Evolutionary conservation across 2,329 filamentous ascomycete genomes (phyloP).

Genomic region (Aphanocladium album): DNA sequence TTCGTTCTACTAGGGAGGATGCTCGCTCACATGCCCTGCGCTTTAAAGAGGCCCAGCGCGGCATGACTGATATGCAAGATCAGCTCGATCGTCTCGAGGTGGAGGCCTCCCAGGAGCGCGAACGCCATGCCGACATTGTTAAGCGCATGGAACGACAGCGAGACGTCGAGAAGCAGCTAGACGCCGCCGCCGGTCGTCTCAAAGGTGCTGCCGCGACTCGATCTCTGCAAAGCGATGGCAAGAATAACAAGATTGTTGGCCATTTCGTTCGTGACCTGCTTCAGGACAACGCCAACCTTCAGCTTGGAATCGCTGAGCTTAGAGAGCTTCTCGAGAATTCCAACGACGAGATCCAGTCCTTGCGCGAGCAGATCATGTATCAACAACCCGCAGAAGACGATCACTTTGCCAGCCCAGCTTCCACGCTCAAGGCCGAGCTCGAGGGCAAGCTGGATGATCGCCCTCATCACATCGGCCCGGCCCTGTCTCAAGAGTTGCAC

Average conservation of each 20-base stretch:
- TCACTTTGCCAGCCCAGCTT: constrained; percentile 34
- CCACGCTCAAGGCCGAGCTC: constrained; percentile 68
- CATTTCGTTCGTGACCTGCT: constrained; percentile 95
- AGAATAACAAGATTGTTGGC: constrained; percentile 67
- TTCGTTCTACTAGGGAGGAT: constrained; percentile 66
- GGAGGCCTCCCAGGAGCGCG: constrained; percentile 73
- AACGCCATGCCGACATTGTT: constrained; percentile 76
- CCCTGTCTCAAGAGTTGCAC: constrained; percentile 68
- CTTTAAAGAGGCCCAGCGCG: constrained; percentile 81
- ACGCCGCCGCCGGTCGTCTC: constrained; percentile 70
- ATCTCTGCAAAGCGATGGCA: constrained; percentile 54
- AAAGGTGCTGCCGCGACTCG: constrained; percentile 74
- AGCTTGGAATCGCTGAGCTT: constrained; percentile 85
- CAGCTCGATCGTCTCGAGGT: constrained; percentile 85
- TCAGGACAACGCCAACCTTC: constrained; percentile 90
- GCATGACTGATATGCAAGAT: constrained; percentile 72
- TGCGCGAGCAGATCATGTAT: constrained; percentile 74
- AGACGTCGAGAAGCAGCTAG: constrained; percentile 75
- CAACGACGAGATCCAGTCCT: constrained; percentile 85
- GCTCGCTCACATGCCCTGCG: constrained; percentile 73
- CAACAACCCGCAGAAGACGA: constrained; percentile 63
- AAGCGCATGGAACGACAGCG: constrained; percentile 79
- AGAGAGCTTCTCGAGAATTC: constrained; percentile 86
- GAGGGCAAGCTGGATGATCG: constrained; percentile 38
- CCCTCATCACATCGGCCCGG: constrained; percentile 14